Evolutionary conservation across 176 grass and related monocot genomes (phyloP).

Genomic region (Echinochloa phyllopogon): DNA sequence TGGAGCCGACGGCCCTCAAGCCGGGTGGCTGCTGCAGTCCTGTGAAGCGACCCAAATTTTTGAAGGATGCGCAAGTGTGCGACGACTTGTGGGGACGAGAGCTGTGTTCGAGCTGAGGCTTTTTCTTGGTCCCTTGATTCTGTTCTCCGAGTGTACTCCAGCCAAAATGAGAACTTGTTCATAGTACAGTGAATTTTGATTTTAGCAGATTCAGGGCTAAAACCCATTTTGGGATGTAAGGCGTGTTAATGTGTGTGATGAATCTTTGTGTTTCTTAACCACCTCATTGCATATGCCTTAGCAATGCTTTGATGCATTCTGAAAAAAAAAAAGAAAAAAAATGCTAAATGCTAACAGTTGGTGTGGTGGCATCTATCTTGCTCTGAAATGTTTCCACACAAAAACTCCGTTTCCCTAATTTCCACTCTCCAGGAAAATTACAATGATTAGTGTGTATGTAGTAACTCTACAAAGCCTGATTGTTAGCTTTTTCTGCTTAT

Average conservation of each 20-base stretch:
- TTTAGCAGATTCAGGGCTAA: not conserved
- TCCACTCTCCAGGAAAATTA: not conserved
- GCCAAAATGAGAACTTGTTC: not conserved
- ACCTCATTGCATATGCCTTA: not conserved
- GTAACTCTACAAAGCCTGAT: not conserved
- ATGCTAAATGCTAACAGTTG: not conserved
- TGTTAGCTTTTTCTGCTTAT: conserved; percentile 27
- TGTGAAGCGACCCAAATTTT: conserved; percentile 50
- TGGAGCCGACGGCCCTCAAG: conserved; percentile 22
- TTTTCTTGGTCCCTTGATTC: not conserved
- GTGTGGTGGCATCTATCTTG: not conserved
- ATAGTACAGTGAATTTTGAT: not conserved
- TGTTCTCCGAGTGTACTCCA: not conserved
- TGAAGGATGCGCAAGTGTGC: conserved; percentile 25
- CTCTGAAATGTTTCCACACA: not conserved
- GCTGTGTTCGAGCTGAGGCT: not conserved
- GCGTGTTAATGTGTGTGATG: not conserved
- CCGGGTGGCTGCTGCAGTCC: not conserved
- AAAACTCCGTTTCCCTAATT: not conserved
- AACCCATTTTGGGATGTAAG: not conserved
- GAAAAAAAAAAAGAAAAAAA: not conserved
- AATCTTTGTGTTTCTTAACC: not conserved
- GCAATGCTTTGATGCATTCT: not conserved
- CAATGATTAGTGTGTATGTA: not conserved
- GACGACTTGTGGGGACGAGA: not conserved